phyloP scores from a whole-genome alignment of 176 grass and related monocot species.

The Triticum monococcum region DNA sequence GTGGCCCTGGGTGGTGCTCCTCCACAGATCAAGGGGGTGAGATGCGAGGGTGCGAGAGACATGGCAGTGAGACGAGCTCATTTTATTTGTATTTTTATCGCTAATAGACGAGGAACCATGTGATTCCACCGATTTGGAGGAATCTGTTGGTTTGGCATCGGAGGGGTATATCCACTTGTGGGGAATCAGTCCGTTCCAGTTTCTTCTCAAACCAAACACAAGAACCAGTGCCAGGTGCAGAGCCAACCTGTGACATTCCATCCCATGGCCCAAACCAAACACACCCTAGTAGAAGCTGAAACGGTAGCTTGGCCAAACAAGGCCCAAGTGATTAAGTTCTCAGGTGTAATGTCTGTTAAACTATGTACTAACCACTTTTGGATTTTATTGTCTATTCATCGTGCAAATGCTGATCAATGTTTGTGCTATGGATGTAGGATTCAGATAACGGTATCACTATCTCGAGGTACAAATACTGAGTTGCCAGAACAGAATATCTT shows the following conservation, averaged over 20 bases:
- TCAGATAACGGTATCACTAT: slow-evolving; percentile 78
- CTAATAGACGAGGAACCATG: not conserved
- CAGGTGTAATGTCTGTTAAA: slow-evolving; percentile 22
- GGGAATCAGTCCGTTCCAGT: not conserved
- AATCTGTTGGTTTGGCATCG: not conserved
- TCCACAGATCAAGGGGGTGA: no score
- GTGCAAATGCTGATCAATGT: not conserved
- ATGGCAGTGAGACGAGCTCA: no score
- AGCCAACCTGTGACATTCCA: no score
- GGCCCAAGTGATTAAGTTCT: not conserved
- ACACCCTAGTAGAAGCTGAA: not conserved
- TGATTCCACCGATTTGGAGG: not conserved
- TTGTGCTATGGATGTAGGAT: slow-evolving; percentile 64
- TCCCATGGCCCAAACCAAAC: no score
- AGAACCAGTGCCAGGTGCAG: no score
- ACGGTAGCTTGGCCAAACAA: not conserved
- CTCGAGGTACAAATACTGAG: slow-evolving; percentile 59
- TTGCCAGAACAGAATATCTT: slow-evolving; percentile 56
- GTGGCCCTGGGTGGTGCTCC: no score
- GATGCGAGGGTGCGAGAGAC: no score
- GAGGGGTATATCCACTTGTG: not conserved
- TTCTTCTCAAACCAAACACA: no score
- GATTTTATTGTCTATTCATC: slow-evolving; percentile 13
- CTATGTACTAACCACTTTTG: not conserved
- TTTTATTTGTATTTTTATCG: not conserved